phyloP scores from a whole-genome alignment of 352 stramenopile species.

The Phytophthora palmivora region DNA sequence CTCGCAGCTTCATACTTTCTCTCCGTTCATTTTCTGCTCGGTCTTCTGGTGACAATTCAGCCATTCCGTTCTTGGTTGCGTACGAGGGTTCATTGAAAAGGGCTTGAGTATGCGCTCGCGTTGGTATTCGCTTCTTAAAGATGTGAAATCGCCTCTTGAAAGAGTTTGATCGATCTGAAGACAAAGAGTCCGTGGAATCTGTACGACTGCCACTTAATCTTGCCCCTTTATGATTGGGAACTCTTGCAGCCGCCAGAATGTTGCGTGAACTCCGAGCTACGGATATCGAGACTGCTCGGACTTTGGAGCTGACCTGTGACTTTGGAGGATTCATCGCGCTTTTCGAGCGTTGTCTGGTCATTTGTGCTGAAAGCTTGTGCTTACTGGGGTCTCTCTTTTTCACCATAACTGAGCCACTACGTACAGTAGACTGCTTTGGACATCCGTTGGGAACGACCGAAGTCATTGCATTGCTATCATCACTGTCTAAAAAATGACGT shows the following conservation, averaged over 20 bases:
- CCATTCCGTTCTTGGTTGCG: constrained; percentile 57
- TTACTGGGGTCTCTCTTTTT: constrained; percentile 34
- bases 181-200: constrained; percentile 20
- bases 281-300: constrained; percentile 24
- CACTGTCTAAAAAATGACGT: constrained; percentile 14
- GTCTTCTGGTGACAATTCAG: constrained; percentile 57
- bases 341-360: constrained; percentile 30
- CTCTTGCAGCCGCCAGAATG: constrained; percentile 9
- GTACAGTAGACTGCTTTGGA: constrained; percentile 1
- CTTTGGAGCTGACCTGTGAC: constrained; percentile 4
- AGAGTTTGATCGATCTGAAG: constrained; percentile 8
- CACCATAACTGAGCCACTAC: neutral
- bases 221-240: neutral
- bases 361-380: constrained; percentile 23
- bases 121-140: constrained; percentile 32
- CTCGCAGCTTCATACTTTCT: constrained; percentile 56
- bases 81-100: constrained; percentile 75
- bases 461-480: constrained; percentile 1
- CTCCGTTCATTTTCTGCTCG: constrained; percentile 70
- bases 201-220: constrained; percentile 21
- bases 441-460: neutral
- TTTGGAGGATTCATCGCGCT: constrained; percentile 29
- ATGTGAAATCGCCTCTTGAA: constrained; percentile 23
- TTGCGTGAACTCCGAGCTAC: constrained; percentile 23
- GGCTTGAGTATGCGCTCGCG: constrained; percentile 34